phyloP scores from a whole-genome alignment of 2,329 filamentous ascomycete genomes.

The Clonostachys sp. region DNA sequence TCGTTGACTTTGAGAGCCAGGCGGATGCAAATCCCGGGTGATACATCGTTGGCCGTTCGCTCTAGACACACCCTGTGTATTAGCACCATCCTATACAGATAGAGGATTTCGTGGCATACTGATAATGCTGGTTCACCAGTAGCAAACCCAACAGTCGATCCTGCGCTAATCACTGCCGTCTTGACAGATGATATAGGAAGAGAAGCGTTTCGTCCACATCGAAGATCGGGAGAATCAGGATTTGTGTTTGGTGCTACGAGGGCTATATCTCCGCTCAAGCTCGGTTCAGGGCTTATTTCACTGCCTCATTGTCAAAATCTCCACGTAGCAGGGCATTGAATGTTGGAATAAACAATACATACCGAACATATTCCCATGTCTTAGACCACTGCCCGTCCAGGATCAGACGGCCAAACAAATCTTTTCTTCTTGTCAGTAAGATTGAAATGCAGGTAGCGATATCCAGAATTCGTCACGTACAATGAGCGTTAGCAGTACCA shows the following conservation, averaged over 20 bases:
- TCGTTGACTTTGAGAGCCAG: conserved; percentile 3
- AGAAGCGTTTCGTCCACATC: conserved; percentile 4
- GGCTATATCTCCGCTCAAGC: neutral
- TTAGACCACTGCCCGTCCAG: conserved; percentile 1
- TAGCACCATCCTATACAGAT: too few relatives aligned
- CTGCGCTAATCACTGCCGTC: conserved; percentile 4
- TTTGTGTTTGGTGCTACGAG: conserved; percentile 1
- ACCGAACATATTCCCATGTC: conserved; percentile 4
- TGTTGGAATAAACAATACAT: too few relatives aligned
- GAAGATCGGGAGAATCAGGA: conserved; percentile 1
- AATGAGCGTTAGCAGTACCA: too few relatives aligned
- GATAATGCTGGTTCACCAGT: neutral
- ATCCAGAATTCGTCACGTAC: too few relatives aligned
- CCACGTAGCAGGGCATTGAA: too few relatives aligned
- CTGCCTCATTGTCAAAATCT: neutral
- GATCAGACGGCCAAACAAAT: conserved; percentile 4
- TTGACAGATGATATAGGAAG: neutral
- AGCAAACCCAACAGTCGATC: conserved; percentile 1
- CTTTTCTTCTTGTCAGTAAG: neutral
- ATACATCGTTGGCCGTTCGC: conserved; percentile 1
- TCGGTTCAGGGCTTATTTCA: conserved; percentile 1
- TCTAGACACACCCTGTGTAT: neutral
- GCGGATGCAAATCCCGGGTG: conserved; percentile 4
- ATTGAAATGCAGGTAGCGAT: too few relatives aligned
- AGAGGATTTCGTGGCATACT: neutral